Conservation (phyloP, 768 basidiomycete species). For the Lactarius psammicola region DNA sequence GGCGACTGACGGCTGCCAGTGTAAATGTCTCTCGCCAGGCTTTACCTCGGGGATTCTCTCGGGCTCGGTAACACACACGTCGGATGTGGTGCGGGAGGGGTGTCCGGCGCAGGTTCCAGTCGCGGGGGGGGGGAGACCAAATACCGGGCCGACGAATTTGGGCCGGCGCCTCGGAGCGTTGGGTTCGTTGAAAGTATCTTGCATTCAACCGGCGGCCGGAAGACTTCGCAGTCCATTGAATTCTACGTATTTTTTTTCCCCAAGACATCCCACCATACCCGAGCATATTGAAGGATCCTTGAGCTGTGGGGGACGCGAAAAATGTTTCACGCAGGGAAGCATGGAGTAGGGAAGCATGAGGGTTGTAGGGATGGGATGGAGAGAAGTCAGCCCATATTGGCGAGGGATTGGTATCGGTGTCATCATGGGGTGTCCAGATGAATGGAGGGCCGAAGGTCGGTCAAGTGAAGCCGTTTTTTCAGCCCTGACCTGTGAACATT, state of each 20-base stretch:
- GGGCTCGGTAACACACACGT: neutral
- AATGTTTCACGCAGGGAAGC: neutral
- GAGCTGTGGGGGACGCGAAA: neutral
- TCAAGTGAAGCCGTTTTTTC: conserved; percentile 13
- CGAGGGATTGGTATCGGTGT: neutral
- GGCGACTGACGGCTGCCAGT: neutral
- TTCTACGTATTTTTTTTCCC: neutral
- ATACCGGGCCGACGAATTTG: neutral
- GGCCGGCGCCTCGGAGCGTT: neutral
- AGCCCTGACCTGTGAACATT: neutral
- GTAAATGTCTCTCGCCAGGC: neutral
- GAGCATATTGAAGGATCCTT: neutral
- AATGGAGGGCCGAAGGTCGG: conserved; percentile 8
- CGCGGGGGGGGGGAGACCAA: too few relatives aligned
- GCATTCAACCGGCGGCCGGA: neutral
- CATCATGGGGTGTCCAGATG: neutral
- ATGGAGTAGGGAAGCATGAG: neutral
- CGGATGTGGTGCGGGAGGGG: neutral
- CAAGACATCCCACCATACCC: neutral
- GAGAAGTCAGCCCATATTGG: neutral
- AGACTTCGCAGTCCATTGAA: neutral
- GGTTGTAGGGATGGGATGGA: neutral
- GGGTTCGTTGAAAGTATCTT: neutral
- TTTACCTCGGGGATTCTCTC: neutral
- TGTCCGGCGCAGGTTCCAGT: neutral